These are phyloP conservation scores for Kwoniella mangroviensis DNA, from an alignment of 768 basidiomycete species.

Conservation along the genomic window DNA sequence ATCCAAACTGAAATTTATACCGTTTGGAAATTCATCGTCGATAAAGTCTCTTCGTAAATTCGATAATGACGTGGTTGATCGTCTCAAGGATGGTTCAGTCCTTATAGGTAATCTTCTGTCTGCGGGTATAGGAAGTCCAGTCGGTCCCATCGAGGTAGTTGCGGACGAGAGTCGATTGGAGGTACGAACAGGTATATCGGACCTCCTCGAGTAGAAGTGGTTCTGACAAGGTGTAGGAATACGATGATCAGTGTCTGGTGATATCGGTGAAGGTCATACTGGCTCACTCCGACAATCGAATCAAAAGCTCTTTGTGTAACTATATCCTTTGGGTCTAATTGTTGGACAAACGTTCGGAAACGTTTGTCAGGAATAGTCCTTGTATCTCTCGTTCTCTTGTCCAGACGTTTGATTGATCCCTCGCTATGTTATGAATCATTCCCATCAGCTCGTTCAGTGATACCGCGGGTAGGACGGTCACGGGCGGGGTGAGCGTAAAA, in stretches of 20 bases:
- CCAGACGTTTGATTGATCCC: slow-evolving; percentile 4
- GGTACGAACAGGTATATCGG: not conserved
- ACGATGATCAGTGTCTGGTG: not conserved
- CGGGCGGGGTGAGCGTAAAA: not conserved
- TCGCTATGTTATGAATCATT: not conserved
- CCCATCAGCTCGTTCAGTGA: not conserved
- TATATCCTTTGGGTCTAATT: slow-evolving; percentile 29
- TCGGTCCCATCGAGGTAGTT: slow-evolving; percentile 1
- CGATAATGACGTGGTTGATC: not conserved
- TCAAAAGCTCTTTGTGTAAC: slow-evolving; percentile 29
- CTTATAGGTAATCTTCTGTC: not conserved
- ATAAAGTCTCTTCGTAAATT: not conserved
- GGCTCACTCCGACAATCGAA: slow-evolving; percentile 29
- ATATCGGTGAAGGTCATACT: not conserved
- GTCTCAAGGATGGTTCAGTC: not conserved
- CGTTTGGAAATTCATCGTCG: not conserved
- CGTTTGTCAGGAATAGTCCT: slow-evolving; percentile 20
- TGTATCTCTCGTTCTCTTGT: not conserved
- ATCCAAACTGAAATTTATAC: not conserved
- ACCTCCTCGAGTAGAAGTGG: not conserved
- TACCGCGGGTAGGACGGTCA: no score
- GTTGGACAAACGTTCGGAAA: slow-evolving; percentile 36
- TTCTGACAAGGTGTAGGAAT: not conserved
- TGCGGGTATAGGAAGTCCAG: not conserved
- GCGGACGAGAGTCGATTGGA: not conserved